Conservation (phyloP, 495 filamentous ascomycete species). For the Staphylotrichum tortipilum region DNA sequence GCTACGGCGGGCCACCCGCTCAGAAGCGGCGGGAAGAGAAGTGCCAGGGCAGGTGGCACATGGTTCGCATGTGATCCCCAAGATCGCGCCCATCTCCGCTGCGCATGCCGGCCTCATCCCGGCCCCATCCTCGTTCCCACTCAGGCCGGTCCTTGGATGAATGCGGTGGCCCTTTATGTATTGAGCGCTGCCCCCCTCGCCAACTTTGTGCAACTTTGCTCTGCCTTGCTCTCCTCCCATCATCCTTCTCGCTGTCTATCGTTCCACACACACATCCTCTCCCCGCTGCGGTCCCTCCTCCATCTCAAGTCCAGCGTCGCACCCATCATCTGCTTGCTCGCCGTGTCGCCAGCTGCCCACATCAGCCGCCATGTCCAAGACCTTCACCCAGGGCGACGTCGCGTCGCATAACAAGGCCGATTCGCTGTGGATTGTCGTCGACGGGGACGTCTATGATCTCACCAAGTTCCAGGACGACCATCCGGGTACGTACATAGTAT, state of each 20-base stretch:
- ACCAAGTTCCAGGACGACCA: constrained; percentile 92
- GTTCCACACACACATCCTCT: too few species aligned
- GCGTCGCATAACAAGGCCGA: constrained; percentile 81
- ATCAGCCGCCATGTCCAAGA: constrained; percentile 66
- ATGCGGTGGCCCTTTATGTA: constrained; percentile 10
- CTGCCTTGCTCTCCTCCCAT: too few species aligned
- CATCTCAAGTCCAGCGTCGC: neutral
- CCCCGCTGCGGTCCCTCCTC: too few species aligned
- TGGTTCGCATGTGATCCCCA: constrained; percentile 14
- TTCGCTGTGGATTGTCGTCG: constrained; percentile 82
- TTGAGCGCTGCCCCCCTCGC: neutral
- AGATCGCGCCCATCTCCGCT: too few species aligned
- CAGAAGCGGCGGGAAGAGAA: neutral
- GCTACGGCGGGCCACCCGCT: too few species aligned
- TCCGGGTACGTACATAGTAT: constrained; percentile 63
- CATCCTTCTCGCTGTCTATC: too few species aligned
- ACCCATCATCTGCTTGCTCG: too few species aligned
- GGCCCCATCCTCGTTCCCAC: too few species aligned
- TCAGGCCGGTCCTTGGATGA: neutral
- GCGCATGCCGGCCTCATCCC: too few species aligned
- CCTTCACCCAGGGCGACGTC: constrained; percentile 75
- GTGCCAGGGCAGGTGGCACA: neutral
- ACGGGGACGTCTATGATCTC: constrained; percentile 94
- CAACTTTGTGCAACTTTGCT: neutral
- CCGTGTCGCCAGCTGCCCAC: neutral